Evolutionary conservation across 2,329 filamentous ascomycete genomes (phyloP).

Genomic region (Trichoderma citrinoviride): DNA sequence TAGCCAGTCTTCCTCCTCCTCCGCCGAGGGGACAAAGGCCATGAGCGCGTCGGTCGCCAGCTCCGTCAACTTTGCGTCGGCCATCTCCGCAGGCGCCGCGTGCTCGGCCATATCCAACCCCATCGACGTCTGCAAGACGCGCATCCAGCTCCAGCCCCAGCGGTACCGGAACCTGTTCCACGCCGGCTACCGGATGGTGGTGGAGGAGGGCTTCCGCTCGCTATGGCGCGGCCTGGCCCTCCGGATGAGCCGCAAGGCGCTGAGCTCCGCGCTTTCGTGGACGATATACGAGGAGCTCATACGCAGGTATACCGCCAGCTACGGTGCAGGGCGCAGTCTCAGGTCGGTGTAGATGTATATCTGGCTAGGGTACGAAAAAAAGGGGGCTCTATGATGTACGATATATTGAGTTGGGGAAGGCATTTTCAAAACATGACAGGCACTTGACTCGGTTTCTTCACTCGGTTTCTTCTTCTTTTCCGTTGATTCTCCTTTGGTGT

Average conservation of each 20-base stretch:
- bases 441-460: background rate
- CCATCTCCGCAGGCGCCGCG: slow-evolving; percentile 72
- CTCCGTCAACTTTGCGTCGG: slow-evolving; percentile 83
- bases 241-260: slow-evolving; percentile 84
- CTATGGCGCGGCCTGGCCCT: slow-evolving; percentile 84
- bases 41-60: slow-evolving; percentile 41
- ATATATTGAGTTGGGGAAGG: background rate
- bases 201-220: slow-evolving; percentile 74
- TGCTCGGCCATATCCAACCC: slow-evolving; percentile 92
- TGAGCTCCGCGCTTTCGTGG: slow-evolving; percentile 95
- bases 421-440: background rate
- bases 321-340: slow-evolving; percentile 6
- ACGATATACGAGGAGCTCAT: slow-evolving; percentile 95
- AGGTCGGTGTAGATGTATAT: slow-evolving; percentile 1
- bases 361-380: too few species aligned
- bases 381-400: too few species aligned
- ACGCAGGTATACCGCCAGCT: slow-evolving; percentile 46
- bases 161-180: slow-evolving; percentile 80
- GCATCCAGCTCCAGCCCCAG: slow-evolving; percentile 83
- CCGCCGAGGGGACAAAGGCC: slow-evolving; percentile 23
- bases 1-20: background rate
- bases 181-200: slow-evolving; percentile 73
- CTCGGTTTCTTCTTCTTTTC: too few species aligned
- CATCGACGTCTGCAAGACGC: slow-evolving; percentile 94
- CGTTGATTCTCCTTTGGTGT: too few species aligned